Evolutionary conservation across 441 rosid species (phyloP).

Genomic region (Populus hybrid): DNA sequence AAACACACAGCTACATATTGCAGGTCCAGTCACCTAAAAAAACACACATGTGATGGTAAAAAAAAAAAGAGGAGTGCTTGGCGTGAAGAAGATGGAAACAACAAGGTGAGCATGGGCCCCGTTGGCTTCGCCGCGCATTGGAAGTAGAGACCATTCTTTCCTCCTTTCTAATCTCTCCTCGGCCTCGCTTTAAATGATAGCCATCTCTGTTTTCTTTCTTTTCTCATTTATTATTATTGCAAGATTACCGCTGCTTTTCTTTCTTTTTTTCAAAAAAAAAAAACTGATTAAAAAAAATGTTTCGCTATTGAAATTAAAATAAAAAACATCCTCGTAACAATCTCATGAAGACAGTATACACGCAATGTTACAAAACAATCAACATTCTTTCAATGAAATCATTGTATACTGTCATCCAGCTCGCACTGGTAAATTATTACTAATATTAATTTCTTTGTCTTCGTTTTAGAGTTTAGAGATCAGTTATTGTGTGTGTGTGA

Average conservation of each 20-base stretch:
- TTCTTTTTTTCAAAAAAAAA: no score
- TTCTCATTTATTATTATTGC: background rate
- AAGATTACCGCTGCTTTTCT: no score
- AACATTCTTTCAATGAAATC: background rate
- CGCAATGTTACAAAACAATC: background rate
- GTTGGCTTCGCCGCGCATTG: constrained; percentile 23
- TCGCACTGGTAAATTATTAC: background rate
- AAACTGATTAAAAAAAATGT: background rate
- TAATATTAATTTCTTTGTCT: background rate
- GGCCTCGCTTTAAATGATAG: background rate
- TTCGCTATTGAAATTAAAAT: background rate
- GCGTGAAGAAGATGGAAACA: constrained; percentile 38
- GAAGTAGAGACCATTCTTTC: constrained; percentile 13
- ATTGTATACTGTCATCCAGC: background rate
- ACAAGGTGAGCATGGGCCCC: constrained; percentile 23
- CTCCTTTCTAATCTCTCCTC: background rate
- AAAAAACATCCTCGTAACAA: no score
- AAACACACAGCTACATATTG: background rate
- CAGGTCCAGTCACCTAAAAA: background rate
- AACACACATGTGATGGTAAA: background rate
- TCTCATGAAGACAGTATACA: background rate
- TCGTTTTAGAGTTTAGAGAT: background rate
- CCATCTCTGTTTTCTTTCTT: background rate
- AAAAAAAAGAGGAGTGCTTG: constrained; percentile 19
- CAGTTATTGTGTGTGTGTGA: no score